phyloP scores from a whole-genome alignment of 805 yeast species.

The Sugiyamaella lignohabitans region DNA sequence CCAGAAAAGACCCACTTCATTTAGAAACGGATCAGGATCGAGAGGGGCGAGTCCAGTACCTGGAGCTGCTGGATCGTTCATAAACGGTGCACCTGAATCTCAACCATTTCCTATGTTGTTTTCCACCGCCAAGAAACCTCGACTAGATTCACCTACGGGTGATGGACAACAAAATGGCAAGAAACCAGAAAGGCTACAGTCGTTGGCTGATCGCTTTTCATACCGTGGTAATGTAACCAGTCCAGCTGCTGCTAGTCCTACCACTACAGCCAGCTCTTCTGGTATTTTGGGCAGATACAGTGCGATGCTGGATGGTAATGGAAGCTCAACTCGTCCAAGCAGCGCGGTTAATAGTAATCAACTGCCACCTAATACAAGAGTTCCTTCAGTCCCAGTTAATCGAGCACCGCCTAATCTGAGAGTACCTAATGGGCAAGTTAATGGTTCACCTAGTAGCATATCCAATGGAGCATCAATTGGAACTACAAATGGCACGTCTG shows the following conservation, averaged over 20 bases:
- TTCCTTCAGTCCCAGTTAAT: neutral
- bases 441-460: neutral
- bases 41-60: neutral
- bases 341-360: too few species aligned
- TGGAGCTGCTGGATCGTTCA: neutral
- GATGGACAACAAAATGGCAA: neutral
- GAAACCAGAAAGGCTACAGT: slow-evolving; percentile 5
- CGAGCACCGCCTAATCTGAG: slow-evolving; percentile 2
- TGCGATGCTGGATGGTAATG: slow-evolving; percentile 13
- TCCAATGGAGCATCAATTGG: neutral
- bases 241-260: slow-evolving; percentile 1
- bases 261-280: slow-evolving; percentile 4
- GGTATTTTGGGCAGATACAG: slow-evolving; percentile 5
- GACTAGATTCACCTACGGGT: neutral
- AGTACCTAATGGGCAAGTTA: neutral
- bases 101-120: slow-evolving; percentile 15
- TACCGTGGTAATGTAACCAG: neutral
- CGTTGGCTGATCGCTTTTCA: slow-evolving; percentile 16
- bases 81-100: neutral
- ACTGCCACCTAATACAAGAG: too few species aligned
- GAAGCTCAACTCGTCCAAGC: neutral
- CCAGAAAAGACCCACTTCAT: slow-evolving; percentile 16
- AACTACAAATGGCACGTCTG: neutral
- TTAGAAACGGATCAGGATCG: slow-evolving; percentile 6
- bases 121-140: slow-evolving; percentile 1